Evolutionary conservation across 1,284 basidiomycete species (phyloP).

Genomic region (Ustilago cynodontis): DNA sequence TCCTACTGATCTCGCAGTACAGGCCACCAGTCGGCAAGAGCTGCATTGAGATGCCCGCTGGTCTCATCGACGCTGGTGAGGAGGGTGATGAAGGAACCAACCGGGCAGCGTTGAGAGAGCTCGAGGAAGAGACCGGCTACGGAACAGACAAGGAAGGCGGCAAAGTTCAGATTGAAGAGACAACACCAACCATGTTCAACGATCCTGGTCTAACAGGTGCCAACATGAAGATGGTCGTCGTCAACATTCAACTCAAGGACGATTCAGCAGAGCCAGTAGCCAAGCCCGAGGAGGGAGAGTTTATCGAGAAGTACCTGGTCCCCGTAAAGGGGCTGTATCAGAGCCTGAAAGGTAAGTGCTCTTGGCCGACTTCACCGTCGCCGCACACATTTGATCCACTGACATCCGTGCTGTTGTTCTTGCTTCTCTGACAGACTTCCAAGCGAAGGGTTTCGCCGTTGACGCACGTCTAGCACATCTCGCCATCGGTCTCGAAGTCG

Average conservation of each 20-base stretch:
- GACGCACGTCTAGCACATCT: constrained; percentile 67
- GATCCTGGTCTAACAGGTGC: constrained; percentile 65
- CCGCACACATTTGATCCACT: background rate
- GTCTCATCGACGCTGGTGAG: constrained; percentile 66
- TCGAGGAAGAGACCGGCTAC: constrained; percentile 69
- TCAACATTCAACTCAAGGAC: constrained; percentile 61
- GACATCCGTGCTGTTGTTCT: background rate
- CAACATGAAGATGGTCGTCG: constrained; percentile 65
- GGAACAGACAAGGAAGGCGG: constrained; percentile 56
- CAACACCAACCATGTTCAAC: constrained; percentile 59
- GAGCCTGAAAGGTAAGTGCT: constrained; percentile 53
- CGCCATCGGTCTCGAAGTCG: constrained; percentile 62
- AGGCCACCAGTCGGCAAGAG: constrained; percentile 57
- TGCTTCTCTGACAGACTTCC: constrained; percentile 48
- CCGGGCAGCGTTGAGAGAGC: constrained; percentile 62
- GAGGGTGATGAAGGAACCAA: constrained; percentile 61
- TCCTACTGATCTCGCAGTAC: constrained; percentile 66
- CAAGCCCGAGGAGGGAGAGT: constrained; percentile 67
- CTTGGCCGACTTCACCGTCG: no score
- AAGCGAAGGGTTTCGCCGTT: constrained; percentile 57
- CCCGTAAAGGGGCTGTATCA: constrained; percentile 56
- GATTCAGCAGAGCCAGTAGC: constrained; percentile 65
- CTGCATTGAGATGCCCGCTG: constrained; percentile 69
- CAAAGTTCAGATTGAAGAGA: constrained; percentile 50
- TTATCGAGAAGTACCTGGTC: constrained; percentile 66